These are phyloP conservation scores for Cryptococcus sp. DNA, from an alignment of 1,284 basidiomycete species.

Conservation along the genomic window DNA sequence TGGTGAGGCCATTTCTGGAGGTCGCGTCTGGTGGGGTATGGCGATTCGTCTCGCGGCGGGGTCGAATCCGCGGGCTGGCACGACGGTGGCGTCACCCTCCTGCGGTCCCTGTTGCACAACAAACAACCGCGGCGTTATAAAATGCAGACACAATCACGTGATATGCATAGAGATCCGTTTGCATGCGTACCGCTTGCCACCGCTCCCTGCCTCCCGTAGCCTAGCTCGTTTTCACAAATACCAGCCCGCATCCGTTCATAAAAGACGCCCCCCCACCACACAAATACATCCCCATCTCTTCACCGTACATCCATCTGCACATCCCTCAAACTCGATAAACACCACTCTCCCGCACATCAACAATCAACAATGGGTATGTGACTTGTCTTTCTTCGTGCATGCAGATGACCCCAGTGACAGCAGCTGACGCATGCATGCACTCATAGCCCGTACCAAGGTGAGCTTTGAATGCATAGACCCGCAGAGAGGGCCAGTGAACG, in stretches of 20 bases:
- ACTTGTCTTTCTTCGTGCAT: conserved; percentile 3
- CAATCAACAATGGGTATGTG: conserved; percentile 29
- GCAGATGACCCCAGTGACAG: neutral
- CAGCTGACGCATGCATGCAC: conserved; percentile 11
- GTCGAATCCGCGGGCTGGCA: too few species aligned
- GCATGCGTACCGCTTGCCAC: neutral
- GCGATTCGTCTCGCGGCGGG: too few species aligned
- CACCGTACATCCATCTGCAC: neutral
- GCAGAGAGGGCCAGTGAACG: neutral
- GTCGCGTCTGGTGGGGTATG: too few species aligned
- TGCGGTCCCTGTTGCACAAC: too few species aligned
- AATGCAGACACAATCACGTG: neutral
- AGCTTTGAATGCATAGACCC: conserved; percentile 9
- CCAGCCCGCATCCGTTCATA: neutral
- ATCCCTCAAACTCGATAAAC: neutral
- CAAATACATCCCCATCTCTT: neutral
- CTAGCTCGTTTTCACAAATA: neutral
- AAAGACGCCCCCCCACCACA: neutral
- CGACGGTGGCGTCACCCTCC: too few species aligned
- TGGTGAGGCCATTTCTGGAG: too few species aligned
- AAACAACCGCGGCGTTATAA: neutral
- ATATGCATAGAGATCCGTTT: neutral
- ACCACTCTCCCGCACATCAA: neutral
- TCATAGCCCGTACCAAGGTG: conserved; percentile 38
- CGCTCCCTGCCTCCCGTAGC: neutral